Evolutionary conservation across 768 basidiomycete species (phyloP).

Genomic region (Kwoniella dejecticola): DNA sequence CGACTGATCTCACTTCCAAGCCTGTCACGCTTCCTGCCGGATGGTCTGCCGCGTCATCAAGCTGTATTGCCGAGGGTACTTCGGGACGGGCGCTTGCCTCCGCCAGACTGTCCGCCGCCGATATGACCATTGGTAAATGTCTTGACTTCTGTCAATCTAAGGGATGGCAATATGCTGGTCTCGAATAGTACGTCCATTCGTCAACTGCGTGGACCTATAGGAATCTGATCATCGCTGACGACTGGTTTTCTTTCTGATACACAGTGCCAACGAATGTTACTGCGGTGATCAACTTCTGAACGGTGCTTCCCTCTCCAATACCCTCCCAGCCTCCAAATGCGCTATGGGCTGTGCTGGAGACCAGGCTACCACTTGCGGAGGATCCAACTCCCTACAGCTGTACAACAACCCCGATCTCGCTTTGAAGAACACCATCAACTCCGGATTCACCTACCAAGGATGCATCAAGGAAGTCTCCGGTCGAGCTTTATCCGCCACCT

Average conservation of each 20-base stretch:
- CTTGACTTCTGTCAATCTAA: constrained; percentile 27
- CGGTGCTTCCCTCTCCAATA: constrained; percentile 26
- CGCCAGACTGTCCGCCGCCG: constrained; percentile 16
- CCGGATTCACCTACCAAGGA: constrained; percentile 12
- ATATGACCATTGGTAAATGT: constrained; percentile 39
- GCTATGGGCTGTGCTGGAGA: constrained; percentile 23
- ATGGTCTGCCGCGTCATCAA: constrained; percentile 26
- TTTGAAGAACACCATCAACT: constrained; percentile 2
- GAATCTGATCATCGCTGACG: no score
- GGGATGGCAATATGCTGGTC: constrained; percentile 29
- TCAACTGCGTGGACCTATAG: no score
- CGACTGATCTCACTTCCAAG: constrained; percentile 18
- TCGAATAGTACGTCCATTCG: no score
- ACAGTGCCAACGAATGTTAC: constrained; percentile 1
- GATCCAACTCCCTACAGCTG: constrained; percentile 18
- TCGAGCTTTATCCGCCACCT: constrained; percentile 43
- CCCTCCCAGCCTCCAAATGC: constrained; percentile 1
- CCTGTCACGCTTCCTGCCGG: constrained; percentile 15
- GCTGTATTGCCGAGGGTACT: constrained; percentile 29
- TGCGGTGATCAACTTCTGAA: constrained; percentile 19
- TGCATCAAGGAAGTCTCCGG: constrained; percentile 37
- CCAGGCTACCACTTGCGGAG: constrained; percentile 11
- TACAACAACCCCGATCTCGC: constrained; percentile 25
- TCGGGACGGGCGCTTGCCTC: constrained; percentile 40
- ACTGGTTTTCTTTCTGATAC: no score